These are phyloP conservation scores for Vigna radiata DNA, from an alignment of 306 rosid species.

Conservation along the genomic window DNA sequence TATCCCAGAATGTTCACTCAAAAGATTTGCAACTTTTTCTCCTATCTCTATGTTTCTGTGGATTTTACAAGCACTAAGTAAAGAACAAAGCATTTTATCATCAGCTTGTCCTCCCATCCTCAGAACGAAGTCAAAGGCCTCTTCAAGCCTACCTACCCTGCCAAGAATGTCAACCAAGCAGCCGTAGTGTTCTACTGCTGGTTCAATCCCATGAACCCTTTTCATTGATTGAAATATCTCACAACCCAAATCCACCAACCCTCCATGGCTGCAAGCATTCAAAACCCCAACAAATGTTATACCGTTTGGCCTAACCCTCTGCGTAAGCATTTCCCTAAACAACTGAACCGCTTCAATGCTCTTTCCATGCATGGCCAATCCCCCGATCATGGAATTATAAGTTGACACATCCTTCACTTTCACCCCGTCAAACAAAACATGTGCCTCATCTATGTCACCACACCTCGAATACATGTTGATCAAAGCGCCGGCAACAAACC, in stretches of 20 bases:
- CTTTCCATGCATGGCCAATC: conserved; percentile 61
- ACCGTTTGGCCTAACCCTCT: conserved; percentile 44
- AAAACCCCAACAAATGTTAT: conserved; percentile 56
- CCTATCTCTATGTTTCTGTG: conserved; percentile 50
- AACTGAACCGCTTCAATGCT: conserved; percentile 49
- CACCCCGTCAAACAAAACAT: conserved; percentile 43
- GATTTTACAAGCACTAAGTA: conserved; percentile 61
- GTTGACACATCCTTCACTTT: conserved; percentile 48
- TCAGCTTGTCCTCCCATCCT: conserved; percentile 46
- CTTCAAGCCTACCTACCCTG: conserved; percentile 56
- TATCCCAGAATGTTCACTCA: conserved; percentile 40
- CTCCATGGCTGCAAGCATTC: conserved; percentile 63
- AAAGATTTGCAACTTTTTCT: conserved; percentile 49
- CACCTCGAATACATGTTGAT: conserved; percentile 57
- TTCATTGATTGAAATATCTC: conserved; percentile 57
- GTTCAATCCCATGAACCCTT: conserved; percentile 49
- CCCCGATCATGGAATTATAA: conserved; percentile 59
- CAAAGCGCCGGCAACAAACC: conserved; percentile 50
- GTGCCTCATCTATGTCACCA: conserved; percentile 54
- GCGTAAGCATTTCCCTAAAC: conserved; percentile 47
- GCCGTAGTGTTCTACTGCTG: conserved; percentile 54
- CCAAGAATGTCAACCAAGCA: conserved; percentile 66
- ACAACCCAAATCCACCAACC: conserved; percentile 57
- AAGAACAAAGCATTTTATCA: conserved; percentile 55
- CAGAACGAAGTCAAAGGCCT: conserved; percentile 48